Base-by-base conservation (phyloP, 495 filamentous ascomycete species). In the Aspergillus leporis region DNA sequence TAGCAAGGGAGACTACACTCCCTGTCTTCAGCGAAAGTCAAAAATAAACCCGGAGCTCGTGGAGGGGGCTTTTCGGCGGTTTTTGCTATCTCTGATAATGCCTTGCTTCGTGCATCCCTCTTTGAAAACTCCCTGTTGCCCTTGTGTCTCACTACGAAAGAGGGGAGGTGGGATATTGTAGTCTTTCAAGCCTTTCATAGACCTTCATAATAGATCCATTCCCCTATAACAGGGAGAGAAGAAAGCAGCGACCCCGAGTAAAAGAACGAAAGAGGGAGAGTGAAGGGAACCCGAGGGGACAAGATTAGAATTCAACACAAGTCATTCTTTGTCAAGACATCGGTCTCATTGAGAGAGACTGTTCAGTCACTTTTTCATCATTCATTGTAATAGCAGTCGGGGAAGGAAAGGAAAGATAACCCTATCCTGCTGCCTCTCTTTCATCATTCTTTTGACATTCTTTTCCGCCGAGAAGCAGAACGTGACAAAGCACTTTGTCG, bases 91-190 rank as follows among this genome's bases (percentile, higher is more conserved):
- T n/a, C 28, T 36, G 21, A 51, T 51, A 54, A 51, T 63, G 60
- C 66, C 66, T 68, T 67, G 68, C 68, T 56, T 66, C 54, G 53
- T 60, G 58, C 55, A 57, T 61, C 58, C 45, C 58, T 56, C 47
- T 43, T 28, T 45, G 56, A 48, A 46, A 51, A 54, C 25, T 53
- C 58, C 43, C 61, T 66, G 54, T 49, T 45, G 45, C 62, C 60
- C 61, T 60, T 66, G 69, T 72, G 50, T 52, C 12, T 21, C 16
- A 38, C 41, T 47, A n/a, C 46, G 19, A 45, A 46, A 59, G 51
- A 43, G 51, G 46, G 16, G 51, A 19, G 10, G 10, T 18, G 9
- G 46, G 13, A 41, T 19, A 22, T 34, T 6, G 36, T 19, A 23
- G 50, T 32, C 50, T 16, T 54, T 22, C 45, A 55, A 25, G 32